Percentiles rank a stretch among this genome's conserved stretches.
These are phyloP conservation scores for Yamadazyma atlantica DNA, from an alignment of 1,139 yeast genomes.

Conservation along the genomic window DNA sequence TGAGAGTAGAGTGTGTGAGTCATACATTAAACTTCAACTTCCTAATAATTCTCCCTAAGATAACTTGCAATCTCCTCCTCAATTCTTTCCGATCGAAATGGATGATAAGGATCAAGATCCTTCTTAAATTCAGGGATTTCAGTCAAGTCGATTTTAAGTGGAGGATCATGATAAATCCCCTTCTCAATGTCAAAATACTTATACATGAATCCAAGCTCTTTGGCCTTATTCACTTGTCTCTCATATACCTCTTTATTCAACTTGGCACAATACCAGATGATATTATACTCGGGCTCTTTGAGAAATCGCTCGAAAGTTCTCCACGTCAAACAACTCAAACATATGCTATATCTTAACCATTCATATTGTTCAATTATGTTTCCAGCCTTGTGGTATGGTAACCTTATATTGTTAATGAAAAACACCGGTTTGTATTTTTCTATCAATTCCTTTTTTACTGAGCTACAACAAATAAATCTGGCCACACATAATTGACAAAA, in stretches of 20 bases:
- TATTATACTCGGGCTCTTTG: not conserved
- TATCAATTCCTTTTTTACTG: slow-evolving; percentile 1
- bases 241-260: not conserved
- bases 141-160: not conserved
- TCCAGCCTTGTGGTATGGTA: not conserved
- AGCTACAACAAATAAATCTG: not conserved
- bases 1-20: no score
- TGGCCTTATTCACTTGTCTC: not conserved
- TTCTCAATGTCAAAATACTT: not conserved
- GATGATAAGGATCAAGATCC: not conserved
- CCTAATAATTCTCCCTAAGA: not conserved
- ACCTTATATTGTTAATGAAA: not conserved
- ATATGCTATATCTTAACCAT: slow-evolving; percentile 2
- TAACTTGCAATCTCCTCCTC: not conserved
- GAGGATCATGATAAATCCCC: not conserved
- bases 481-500: slow-evolving; percentile 1
- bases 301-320: not conserved
- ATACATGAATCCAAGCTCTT: not conserved
- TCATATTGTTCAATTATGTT: slow-evolving; percentile 1
- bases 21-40: no score
- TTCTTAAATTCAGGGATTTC: not conserved
- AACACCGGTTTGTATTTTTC: slow-evolving; percentile 1
- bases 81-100: not conserved
- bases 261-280: not conserved
- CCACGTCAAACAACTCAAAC: not conserved